Base-by-base conservation (phyloP, 768 basidiomycete species). In the Lepiota venenata region DNA sequence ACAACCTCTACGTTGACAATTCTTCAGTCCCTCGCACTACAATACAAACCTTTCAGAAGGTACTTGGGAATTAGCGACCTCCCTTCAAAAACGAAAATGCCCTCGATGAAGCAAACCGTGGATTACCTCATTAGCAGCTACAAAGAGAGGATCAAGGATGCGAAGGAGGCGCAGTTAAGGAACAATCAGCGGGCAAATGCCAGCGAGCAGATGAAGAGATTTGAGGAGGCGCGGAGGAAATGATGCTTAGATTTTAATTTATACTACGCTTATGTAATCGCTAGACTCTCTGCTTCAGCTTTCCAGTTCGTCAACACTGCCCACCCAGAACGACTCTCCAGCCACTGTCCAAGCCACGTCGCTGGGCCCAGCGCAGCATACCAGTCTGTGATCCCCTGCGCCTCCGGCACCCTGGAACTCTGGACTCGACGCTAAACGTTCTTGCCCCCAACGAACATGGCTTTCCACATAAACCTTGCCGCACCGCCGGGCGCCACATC, bases 21-120 rank as follows among this genome's bases (percentile, higher is more conserved):
- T 14, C 27, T 74, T 4, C 87, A 88, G 68, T 73, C 80, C 1
- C 56, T 72, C 4, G 32, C 77, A 18, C 63, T 88, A 25, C 79
- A 79, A 45, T 57, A 63, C 11, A 71, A 73, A 7, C 56, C 70
- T 8, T 58, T 82, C 47, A 80, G 83, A 22, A 50, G 60, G 11
- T 59, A 62, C 1, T 57, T 80, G 15, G 53, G 64, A 16, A 75
- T 81, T 39, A 75, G 74, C 1, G 58, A 68, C 6, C 59, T 74
- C 15, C 66, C 71, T 2, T 53, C 47, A 6, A 52, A 65, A n/a
- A 53, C 57, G 27, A 55, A 48, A 25, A 43, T 47, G n/a, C 55
- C 41, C 15, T 47, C 38, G 27, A 47, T 55, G 46, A 55, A 42
- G 18, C 39, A 48, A 2, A 47, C 53, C 1, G 2, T 47, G 14